Evolutionary conservation across 352 stramenopile species (phyloP).

Genomic region (Bremia lactucae): DNA sequence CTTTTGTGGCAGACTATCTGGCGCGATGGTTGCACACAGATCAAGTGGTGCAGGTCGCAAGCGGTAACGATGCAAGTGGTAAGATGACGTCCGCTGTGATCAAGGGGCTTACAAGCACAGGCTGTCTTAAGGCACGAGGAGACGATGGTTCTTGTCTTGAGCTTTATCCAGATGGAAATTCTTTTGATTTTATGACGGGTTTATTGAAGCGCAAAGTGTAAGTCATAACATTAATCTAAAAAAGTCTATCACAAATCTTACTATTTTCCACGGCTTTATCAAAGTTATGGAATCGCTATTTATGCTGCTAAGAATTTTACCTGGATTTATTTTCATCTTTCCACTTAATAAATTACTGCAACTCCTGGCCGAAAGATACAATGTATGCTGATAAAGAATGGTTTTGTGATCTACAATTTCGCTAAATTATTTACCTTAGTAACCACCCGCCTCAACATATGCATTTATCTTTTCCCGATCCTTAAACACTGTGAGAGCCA

Average conservation of each 20-base stretch:
- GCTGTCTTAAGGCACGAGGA: slow-evolving; percentile 63
- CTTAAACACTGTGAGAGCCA: slow-evolving; percentile 56
- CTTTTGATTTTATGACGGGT: slow-evolving; percentile 81
- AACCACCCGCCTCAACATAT: too few relatives aligned
- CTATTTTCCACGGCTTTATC: too few relatives aligned
- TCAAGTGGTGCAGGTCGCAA: slow-evolving; percentile 71
- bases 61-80: slow-evolving; percentile 32
- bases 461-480: slow-evolving; percentile 75
- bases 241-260: too few relatives aligned
- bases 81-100: slow-evolving; percentile 45
- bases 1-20: slow-evolving; percentile 78
- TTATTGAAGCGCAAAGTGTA: slow-evolving; percentile 82
- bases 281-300: too few relatives aligned
- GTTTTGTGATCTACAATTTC: too few relatives aligned
- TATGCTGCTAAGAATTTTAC: slow-evolving; percentile 14
- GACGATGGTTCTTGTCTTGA: slow-evolving; percentile 57
- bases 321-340: slow-evolving; percentile 81
- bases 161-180: slow-evolving; percentile 85
- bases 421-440: too few relatives aligned
- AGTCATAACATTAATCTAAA: not conserved
- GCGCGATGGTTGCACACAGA: slow-evolving; percentile 78
- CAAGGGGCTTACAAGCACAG: slow-evolving; percentile 68
- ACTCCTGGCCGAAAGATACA: slow-evolving; percentile 62
- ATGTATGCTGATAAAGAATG: too few relatives aligned
- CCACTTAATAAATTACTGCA: slow-evolving; percentile 70